Conservation (phyloP, 306 rosid genomes). For the Begonia masoniana region DNA sequence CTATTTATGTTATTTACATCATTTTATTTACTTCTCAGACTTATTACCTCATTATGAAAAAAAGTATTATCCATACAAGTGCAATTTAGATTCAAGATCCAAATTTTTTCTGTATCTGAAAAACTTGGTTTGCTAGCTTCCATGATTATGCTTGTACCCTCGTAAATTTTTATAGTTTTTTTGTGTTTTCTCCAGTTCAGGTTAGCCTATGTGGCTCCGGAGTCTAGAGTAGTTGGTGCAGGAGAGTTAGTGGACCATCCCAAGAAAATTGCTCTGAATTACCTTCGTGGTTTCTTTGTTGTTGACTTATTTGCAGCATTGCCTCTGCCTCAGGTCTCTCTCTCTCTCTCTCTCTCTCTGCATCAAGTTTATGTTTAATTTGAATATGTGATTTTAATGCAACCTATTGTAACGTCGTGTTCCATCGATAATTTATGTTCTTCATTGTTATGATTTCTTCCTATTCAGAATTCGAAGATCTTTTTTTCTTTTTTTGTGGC, state of each 20-base stretch:
- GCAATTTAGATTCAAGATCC: too few species aligned
- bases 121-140: background rate
- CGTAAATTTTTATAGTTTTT: constrained; percentile 19
- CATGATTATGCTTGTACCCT: constrained; percentile 1
- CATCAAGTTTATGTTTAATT: background rate
- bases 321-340: constrained; percentile 48
- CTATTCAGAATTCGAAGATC: too few species aligned
- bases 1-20: too few species aligned
- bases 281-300: constrained; percentile 38
- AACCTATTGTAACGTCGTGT: too few species aligned
- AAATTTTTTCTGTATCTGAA: too few species aligned
- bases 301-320: constrained; percentile 48
- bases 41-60: too few species aligned
- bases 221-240: constrained; percentile 75
- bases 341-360: constrained; percentile 8
- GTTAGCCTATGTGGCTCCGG: constrained; percentile 84
- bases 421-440: too few species aligned
- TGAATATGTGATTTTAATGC: background rate
- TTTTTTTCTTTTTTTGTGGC: too few species aligned
- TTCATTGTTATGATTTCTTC: too few species aligned
- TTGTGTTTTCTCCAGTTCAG: constrained; percentile 39
- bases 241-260: constrained; percentile 82
- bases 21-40: too few species aligned
- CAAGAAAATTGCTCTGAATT: constrained; percentile 48
- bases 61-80: too few species aligned